These are phyloP conservation scores for Zhuliangozyma blackwelliae DNA, from an alignment of 1,139 yeast species.

Conservation along the genomic window DNA sequence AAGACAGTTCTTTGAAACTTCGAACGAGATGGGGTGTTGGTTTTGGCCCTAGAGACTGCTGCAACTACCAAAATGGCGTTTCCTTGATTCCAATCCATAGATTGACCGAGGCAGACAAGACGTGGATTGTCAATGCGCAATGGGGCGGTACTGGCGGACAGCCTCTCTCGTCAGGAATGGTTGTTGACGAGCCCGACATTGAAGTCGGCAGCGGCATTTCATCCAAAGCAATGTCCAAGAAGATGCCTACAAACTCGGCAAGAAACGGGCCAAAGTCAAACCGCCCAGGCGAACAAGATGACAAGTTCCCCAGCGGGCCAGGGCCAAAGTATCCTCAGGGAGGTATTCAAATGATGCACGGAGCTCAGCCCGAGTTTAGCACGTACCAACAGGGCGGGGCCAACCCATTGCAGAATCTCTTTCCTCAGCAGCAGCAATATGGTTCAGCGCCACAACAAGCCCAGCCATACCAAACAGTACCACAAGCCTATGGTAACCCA, in stretches of 20 bases:
- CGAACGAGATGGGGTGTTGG: conserved; percentile 99
- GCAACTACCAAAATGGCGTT: conserved; percentile 88
- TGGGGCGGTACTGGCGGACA: conserved; percentile 98
- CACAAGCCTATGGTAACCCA: conserved; percentile 1
- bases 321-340: conserved; percentile 16
- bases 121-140: conserved; percentile 87
- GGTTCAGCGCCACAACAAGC: conserved; percentile 4
- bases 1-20: conserved; percentile 48
- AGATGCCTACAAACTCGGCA: conserved; percentile 84
- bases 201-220: conserved; percentile 94
- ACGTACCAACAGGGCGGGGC: conserved; percentile 33
- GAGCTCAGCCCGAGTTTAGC: conserved; percentile 33
- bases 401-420: conserved; percentile 54
- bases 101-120: conserved; percentile 87
- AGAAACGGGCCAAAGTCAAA: conserved; percentile 83
- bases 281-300: conserved; percentile 57
- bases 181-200: conserved; percentile 95
- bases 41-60: conserved; percentile 97
- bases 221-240: conserved; percentile 84
- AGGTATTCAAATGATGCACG: conserved; percentile 28
- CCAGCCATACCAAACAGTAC: conserved; percentile 13
- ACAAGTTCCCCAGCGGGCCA: conserved; percentile 31
- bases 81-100: conserved; percentile 83
- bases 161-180: conserved; percentile 76
- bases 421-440: conserved; percentile 20